phyloP scores from a whole-genome alignment of 2,329 filamentous ascomycete genomes.

The Xylariaceae sp. region DNA sequence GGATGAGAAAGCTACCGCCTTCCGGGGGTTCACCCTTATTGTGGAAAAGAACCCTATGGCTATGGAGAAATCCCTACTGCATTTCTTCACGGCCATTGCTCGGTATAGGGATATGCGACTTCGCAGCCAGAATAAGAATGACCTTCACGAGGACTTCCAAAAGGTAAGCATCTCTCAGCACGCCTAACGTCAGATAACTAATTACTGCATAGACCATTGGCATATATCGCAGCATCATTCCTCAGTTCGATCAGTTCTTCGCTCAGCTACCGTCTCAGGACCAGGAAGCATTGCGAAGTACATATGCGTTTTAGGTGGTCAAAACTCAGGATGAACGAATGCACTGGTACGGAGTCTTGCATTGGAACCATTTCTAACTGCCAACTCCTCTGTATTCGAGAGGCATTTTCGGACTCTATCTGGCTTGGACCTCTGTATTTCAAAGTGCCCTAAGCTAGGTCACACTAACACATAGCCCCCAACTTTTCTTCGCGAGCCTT shows the following conservation, averaged over 20 bases:
- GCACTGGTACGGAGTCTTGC: slow-evolving; percentile 2
- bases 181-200: slow-evolving; percentile 4
- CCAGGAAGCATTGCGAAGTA: slow-evolving; percentile 44
- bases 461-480: no score
- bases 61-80: slow-evolving; percentile 79
- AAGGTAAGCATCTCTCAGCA: slow-evolving; percentile 52
- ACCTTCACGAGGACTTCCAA: slow-evolving; percentile 69
- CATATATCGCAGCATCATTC: slow-evolving; percentile 57
- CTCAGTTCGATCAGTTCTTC: slow-evolving; percentile 54
- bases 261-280: slow-evolving; percentile 47
- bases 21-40: slow-evolving; percentile 83
- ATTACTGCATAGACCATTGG: slow-evolving; percentile 42
- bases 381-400: slow-evolving; percentile 1
- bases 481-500: no score
- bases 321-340: slow-evolving; percentile 2
- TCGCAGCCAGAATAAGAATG: slow-evolving; percentile 57
- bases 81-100: slow-evolving; percentile 82
- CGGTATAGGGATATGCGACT: slow-evolving; percentile 64
- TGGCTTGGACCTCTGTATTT: no score
- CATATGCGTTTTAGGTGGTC: slow-evolving; percentile 41
- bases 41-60: slow-evolving; percentile 84
- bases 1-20: slow-evolving; percentile 90
- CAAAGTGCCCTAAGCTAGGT: no score
- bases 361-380: slow-evolving; percentile 5
- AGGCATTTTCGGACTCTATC: no score